phyloP scores from a whole-genome alignment of 805 yeast genomes.

The Myxozyma lipomycoides region DNA sequence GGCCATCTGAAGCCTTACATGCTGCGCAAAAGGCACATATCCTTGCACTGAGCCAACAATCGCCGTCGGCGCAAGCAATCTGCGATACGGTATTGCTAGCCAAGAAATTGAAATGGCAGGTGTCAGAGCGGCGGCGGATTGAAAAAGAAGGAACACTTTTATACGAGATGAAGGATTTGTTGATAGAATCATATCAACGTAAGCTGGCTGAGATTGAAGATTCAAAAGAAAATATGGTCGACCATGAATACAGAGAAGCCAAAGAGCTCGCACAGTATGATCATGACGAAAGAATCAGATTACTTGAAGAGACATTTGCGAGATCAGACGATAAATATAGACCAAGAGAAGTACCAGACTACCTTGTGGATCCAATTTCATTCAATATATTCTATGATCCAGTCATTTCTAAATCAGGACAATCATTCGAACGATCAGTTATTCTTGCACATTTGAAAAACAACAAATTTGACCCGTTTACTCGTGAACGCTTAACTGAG shows the following conservation, averaged over 20 bases:
- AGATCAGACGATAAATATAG: constrained; percentile 26
- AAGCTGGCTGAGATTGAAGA: constrained; percentile 7
- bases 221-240: constrained; percentile 12
- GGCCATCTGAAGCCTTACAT: constrained; percentile 33
- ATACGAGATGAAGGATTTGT: constrained; percentile 29
- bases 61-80: constrained; percentile 33
- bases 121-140: constrained; percentile 29
- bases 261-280: constrained; percentile 23
- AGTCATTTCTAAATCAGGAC: constrained; percentile 45
- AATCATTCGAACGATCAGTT: constrained; percentile 43
- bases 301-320: constrained; percentile 29
- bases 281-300: constrained; percentile 24
- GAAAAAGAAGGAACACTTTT: constrained; percentile 29
- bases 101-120: constrained; percentile 31
- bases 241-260: constrained; percentile 29
- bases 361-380: constrained; percentile 43
- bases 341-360: constrained; percentile 39
- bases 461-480: constrained; percentile 43
- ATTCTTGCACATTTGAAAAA: constrained; percentile 40
- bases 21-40: constrained; percentile 33
- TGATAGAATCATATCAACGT: constrained; percentile 16
- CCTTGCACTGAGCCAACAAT: constrained; percentile 29
- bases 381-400: constrained; percentile 43
- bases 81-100: constrained; percentile 31
- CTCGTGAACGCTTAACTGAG: constrained; percentile 39